These are phyloP conservation scores for Silybum marianum DNA, from an alignment of 129 eudicot species.

Conservation along the genomic window DNA sequence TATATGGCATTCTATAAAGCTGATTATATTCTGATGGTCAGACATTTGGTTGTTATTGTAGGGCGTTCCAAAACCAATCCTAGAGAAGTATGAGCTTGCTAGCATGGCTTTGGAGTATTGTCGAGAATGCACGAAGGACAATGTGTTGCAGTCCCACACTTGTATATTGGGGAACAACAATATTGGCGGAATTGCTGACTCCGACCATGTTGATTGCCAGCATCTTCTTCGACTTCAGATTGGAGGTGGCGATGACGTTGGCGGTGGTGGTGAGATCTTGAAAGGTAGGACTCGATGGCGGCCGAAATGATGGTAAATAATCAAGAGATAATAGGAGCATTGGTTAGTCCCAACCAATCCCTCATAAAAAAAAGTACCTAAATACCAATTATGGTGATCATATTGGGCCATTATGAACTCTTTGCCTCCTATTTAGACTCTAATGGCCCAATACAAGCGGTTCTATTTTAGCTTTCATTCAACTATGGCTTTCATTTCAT, in stretches of 20 bases:
- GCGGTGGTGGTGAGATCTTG: constrained; percentile 15
- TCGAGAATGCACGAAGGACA: constrained; percentile 74
- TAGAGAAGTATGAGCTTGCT: constrained; percentile 75
- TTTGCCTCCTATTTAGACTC: too few relatives aligned
- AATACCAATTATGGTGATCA: too few relatives aligned
- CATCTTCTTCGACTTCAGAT: constrained; percentile 71
- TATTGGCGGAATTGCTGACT: constrained; percentile 20
- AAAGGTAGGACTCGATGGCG: constrained; percentile 29
- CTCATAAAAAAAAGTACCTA: too few relatives aligned
- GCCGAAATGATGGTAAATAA: not conserved
- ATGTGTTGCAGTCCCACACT: constrained; percentile 68
- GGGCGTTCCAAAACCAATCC: constrained; percentile 67
- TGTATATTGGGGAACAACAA: constrained; percentile 36
- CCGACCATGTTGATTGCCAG: constrained; percentile 64
- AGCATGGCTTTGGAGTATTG: constrained; percentile 64
- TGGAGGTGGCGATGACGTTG: not conserved
- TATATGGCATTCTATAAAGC: too few relatives aligned
- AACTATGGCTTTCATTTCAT: too few relatives aligned
- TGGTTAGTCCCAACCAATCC: too few relatives aligned
- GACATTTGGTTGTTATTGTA: constrained; percentile 18
- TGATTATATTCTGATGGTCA: too few relatives aligned
- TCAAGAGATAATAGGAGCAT: not conserved
- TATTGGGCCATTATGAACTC: too few relatives aligned
- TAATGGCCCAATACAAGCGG: too few relatives aligned
- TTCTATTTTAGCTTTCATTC: too few relatives aligned